These are phyloP conservation scores for Lasiosphaeris hirsuta DNA, from an alignment of 495 filamentous ascomycete genomes.

Conservation along the genomic window DNA sequence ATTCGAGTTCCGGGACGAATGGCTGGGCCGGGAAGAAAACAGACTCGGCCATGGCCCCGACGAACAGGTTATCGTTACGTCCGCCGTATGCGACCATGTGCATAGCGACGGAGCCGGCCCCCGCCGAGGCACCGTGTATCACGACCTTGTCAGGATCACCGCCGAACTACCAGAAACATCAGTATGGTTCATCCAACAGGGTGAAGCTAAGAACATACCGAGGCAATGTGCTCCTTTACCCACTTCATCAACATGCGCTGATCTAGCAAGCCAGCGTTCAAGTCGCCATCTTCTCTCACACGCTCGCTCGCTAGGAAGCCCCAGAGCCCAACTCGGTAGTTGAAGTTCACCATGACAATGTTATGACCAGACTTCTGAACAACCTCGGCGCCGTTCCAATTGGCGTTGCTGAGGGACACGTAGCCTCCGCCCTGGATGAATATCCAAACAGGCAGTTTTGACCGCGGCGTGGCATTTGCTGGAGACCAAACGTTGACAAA, in stretches of 20 bases:
- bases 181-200: neutral
- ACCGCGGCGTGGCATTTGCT: slow-evolving; percentile 42
- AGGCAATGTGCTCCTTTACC: slow-evolving; percentile 62
- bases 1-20: slow-evolving; percentile 38
- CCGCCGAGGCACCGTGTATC: slow-evolving; percentile 70
- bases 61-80: slow-evolving; percentile 35
- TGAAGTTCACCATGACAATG: slow-evolving; percentile 72
- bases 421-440: slow-evolving; percentile 80
- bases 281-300: slow-evolving; percentile 48
- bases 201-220: slow-evolving; percentile 31
- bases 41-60: slow-evolving; percentile 39
- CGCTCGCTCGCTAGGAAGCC: slow-evolving; percentile 68
- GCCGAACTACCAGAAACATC: slow-evolving; percentile 52
- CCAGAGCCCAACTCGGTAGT: slow-evolving; percentile 69
- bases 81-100: slow-evolving; percentile 61
- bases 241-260: slow-evolving; percentile 65
- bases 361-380: slow-evolving; percentile 55
- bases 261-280: slow-evolving; percentile 72
- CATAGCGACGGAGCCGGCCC: slow-evolving; percentile 62
- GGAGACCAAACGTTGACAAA: slow-evolving; percentile 74
- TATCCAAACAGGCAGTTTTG: slow-evolving; percentile 64
- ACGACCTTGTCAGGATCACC: slow-evolving; percentile 69
- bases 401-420: slow-evolving; percentile 57
- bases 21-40: slow-evolving; percentile 47
- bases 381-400: slow-evolving; percentile 62